Percentiles rank a stretch among this genome's conserved stretches.
Conservation (phyloP, 768 basidiomycete genomes). For the Podaxis pistillaris region DNA sequence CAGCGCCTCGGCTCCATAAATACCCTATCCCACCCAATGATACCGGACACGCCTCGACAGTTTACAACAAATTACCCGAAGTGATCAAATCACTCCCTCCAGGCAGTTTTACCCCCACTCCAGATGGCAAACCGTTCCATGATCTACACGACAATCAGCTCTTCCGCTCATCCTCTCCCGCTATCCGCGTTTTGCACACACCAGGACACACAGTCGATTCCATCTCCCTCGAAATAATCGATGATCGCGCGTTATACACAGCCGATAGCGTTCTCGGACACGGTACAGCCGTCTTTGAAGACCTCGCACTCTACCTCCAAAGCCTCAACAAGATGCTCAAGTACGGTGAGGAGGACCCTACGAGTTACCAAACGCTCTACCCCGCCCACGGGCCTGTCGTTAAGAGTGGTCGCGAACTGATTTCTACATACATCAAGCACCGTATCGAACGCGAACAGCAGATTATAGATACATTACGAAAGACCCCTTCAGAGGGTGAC, state of each 20-base stretch:
- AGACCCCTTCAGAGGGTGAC: constrained; percentile 26
- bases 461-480: constrained; percentile 54
- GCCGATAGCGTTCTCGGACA: constrained; percentile 91
- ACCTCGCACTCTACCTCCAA: constrained; percentile 67
- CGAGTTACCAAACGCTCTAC: constrained; percentile 57
- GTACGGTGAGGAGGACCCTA: constrained; percentile 29
- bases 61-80: constrained; percentile 37
- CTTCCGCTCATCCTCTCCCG: constrained; percentile 33
- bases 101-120: constrained; percentile 44
- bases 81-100: constrained; percentile 39
- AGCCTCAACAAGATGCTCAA: constrained; percentile 60
- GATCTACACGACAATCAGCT: constrained; percentile 57
- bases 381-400: constrained; percentile 90
- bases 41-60: constrained; percentile 19
- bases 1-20: constrained; percentile 76
- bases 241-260: constrained; percentile 79
- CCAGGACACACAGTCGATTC: constrained; percentile 94
- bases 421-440: constrained; percentile 76
- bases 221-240: constrained; percentile 65
- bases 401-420: constrained; percentile 53
- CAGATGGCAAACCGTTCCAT: constrained; percentile 48
- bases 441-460: constrained; percentile 80
- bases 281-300: constrained; percentile 87
- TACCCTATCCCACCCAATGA: constrained; percentile 41
- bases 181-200: constrained; percentile 72